phyloP scores from a whole-genome alignment of 257 asterid genomes.

The Nicotiana tomentosiformis region DNA sequence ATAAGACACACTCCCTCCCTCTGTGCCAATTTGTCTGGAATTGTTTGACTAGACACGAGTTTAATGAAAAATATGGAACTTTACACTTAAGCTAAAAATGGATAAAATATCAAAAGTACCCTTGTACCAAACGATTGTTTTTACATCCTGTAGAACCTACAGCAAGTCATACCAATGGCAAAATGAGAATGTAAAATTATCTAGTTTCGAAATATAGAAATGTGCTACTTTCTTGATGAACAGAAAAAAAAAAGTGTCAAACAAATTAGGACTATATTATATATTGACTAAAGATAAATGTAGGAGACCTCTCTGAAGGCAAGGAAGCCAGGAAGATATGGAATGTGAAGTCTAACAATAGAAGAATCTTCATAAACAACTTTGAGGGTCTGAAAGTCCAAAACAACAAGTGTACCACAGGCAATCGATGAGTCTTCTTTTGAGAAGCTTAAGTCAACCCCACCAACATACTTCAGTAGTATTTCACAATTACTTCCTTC shows the following conservation, averaged over 20 bases:
- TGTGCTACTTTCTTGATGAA: too few species aligned
- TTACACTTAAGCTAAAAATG: neutral
- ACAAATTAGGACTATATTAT: too few species aligned
- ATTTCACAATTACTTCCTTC: conserved; percentile 16
- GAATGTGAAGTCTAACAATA: conserved; percentile 48
- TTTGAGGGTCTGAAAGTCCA: conserved; percentile 49
- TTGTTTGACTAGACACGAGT: neutral
- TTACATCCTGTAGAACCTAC: too few species aligned
- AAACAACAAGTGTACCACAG: conserved; percentile 71
- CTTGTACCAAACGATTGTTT: neutral
- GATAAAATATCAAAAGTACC: neutral
- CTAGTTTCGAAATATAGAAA: too few species aligned
- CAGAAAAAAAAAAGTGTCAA: too few species aligned
- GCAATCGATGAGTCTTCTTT: conserved; percentile 69
- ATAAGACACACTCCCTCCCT: neutral
- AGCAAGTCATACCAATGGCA: neutral
- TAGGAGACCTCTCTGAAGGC: conserved; percentile 82
- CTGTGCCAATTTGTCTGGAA: neutral
- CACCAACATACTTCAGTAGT: conserved; percentile 64
- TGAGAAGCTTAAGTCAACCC: conserved; percentile 86
- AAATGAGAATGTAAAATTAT: neutral
- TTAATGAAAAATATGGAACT: neutral
- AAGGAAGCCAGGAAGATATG: conserved; percentile 82
- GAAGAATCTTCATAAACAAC: conserved; percentile 63
- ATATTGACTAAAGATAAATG: neutral